A percentile compares a stretch with the other conserved stretches of the same genome.
Evolutionary conservation across 345 rosid species (phyloP).

Genomic region (Carallia brachiata): DNA sequence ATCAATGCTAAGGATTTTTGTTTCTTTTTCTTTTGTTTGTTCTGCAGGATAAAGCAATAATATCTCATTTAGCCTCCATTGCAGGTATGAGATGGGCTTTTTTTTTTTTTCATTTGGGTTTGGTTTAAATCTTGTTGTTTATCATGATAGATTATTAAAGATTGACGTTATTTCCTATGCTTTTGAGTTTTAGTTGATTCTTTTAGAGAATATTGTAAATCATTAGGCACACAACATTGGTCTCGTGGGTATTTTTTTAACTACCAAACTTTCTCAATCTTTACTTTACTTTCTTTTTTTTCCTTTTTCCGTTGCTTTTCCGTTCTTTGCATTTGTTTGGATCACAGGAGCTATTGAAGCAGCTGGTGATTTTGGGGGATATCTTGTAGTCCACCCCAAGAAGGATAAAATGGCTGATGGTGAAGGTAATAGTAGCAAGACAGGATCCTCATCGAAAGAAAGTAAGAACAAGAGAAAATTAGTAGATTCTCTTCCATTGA

Average conservation of each 20-base stretch:
- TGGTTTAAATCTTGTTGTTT: not conserved
- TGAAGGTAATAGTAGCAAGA: slow-evolving; percentile 6
- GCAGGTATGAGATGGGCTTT: not conserved
- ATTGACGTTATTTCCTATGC: not conserved
- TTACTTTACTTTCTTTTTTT: too few species aligned
- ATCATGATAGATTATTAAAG: not conserved
- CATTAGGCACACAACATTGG: not conserved
- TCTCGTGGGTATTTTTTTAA: not conserved
- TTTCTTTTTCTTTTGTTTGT: too few species aligned
- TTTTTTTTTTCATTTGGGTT: not conserved
- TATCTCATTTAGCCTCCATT: not conserved
- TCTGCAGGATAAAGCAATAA: not conserved
- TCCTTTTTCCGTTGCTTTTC: too few species aligned
- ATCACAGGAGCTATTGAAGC: slow-evolving; percentile 9
- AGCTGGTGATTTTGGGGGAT: not conserved
- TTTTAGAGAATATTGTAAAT: not conserved
- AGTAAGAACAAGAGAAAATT: slow-evolving; percentile 36
- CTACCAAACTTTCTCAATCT: not conserved
- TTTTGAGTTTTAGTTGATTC: slow-evolving; percentile 1
- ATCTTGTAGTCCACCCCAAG: slow-evolving; percentile 1
- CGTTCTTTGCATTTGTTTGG: not conserved
- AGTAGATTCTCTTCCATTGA: slow-evolving; percentile 15
- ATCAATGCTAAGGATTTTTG: not conserved
- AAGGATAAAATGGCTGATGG: slow-evolving; percentile 18
- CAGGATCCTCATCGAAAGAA: slow-evolving; percentile 18